Conservation (phyloP, 163 green algal species). For the Scenedesmus sp. region DNA sequence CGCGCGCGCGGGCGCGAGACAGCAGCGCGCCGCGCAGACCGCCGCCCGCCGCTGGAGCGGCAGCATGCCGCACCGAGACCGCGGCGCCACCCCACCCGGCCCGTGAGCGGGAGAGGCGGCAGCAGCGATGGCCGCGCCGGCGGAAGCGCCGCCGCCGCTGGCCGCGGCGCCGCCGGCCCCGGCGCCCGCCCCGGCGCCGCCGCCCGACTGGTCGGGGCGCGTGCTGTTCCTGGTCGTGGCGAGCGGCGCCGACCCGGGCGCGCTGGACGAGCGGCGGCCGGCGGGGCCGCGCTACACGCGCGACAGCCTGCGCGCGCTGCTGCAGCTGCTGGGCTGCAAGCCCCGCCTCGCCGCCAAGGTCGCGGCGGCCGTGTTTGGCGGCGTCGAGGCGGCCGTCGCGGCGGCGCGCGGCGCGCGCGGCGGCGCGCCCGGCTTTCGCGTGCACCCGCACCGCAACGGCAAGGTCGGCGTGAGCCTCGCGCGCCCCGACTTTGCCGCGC, state of each 20-base stretch:
- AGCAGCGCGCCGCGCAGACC: no score
- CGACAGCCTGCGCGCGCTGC: slow-evolving; percentile 48
- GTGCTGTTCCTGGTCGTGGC: slow-evolving; percentile 52
- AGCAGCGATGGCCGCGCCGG: neutral
- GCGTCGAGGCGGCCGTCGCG: slow-evolving; percentile 38
- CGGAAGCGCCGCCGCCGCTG: neutral
- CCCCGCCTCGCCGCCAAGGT: slow-evolving; percentile 75
- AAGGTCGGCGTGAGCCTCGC: slow-evolving; percentile 47
- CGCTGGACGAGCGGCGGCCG: slow-evolving; percentile 24
- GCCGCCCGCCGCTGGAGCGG: no score
- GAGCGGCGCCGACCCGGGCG: slow-evolving; percentile 38
- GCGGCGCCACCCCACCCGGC: neutral
- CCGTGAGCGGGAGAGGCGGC: neutral
- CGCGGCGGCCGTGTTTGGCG: slow-evolving; percentile 54
- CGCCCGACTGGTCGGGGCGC: no score
- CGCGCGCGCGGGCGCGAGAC: no score
- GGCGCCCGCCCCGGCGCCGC: neutral
- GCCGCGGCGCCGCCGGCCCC: neutral
- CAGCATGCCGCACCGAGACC: neutral
- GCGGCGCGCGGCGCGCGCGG: slow-evolving; percentile 1
- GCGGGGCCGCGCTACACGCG: slow-evolving; percentile 52
- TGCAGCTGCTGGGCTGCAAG: slow-evolving; percentile 78
- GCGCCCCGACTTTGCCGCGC: slow-evolving; percentile 47
- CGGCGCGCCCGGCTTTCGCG: neutral
- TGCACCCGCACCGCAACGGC: slow-evolving; percentile 36